These are phyloP conservation scores for Casuarina cunninghamiana DNA, from an alignment of 306 rosid genomes.

Conservation along the genomic window DNA sequence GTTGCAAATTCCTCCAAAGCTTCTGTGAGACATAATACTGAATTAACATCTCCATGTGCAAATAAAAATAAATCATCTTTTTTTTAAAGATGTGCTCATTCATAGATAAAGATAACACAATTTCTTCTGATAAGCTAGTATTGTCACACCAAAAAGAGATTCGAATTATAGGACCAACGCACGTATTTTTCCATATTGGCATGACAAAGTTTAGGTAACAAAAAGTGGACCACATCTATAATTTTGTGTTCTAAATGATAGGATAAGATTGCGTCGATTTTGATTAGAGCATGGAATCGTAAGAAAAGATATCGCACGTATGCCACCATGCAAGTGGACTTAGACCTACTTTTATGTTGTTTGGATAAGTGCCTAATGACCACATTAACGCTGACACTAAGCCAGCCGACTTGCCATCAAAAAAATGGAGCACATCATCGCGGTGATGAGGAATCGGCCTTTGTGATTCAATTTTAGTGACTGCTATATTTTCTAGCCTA, in stretches of 20 bases:
- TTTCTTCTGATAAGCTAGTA: too few relatives aligned
- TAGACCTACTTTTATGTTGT: slow-evolving; percentile 22
- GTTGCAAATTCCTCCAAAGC: too few relatives aligned
- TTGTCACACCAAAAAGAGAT: too few relatives aligned
- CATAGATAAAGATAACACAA: too few relatives aligned
- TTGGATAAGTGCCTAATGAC: slow-evolving; percentile 38
- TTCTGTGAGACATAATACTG: too few relatives aligned
- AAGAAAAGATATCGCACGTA: slow-evolving; percentile 1
- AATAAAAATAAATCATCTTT: too few relatives aligned
- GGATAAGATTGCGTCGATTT: not conserved
- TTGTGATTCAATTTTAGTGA: not conserved
- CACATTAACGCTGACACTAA: not conserved
- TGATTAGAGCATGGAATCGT: not conserved
- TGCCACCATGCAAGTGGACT: slow-evolving; percentile 32
- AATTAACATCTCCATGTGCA: too few relatives aligned
- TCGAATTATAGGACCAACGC: too few relatives aligned
- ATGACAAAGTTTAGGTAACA: not conserved
- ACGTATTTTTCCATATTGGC: too few relatives aligned
- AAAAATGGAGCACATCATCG: not conserved
- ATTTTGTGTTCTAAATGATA: not conserved
- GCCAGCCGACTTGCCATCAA: not conserved
- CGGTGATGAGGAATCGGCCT: not conserved
- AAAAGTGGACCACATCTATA: not conserved
- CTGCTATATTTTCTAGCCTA: not conserved
- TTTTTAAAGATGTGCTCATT: too few relatives aligned